Base-by-base conservation (phyloP, 2,329 filamentous ascomycete species). In the Calonectria leucothoes region DNA sequence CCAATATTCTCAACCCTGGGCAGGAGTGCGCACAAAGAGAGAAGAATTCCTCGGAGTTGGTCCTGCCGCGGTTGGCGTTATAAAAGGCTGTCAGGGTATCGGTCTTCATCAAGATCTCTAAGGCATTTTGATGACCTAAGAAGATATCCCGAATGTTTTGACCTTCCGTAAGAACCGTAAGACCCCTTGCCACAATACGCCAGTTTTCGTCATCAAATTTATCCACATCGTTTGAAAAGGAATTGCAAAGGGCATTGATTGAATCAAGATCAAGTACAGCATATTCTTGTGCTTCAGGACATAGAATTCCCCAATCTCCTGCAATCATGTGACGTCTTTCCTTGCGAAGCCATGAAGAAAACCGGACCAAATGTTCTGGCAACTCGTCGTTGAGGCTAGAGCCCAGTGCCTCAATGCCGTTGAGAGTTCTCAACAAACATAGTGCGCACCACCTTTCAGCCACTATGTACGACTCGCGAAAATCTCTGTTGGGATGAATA, bases 1-100 rank as follows among this genome's bases (percentile, higher is more conserved):
- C 81, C 2, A 83, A 76, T 25, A 82, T 68, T 17, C 68, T 73
- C 14, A 82, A 70, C 14, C 71, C 69, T 0, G 79, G 79, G 10
- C 76, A 66, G 2, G 35, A 49, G n/a, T 74, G 72, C 4, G 51
- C 64, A 6, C 68, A 65, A 37, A 59, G 59, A 6, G 66, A 52
- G 37, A 73, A 55, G 37, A 73, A 64, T 42, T 57, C 42, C 25
- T 66, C 69, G 45, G 61, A 49, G 11, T 52, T 37, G 6, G 57
- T 55, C 10, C 23, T 5, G 69, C 45, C 10, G 61, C 14, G 2
- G 6, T 7, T 15, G 10, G 20, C 5, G 23, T 52, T 52, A 27
- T 52, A 52, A 8, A 52, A 15, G 4, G 6, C 25, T 2, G 25
- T 31, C 25, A 52, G 6, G 11, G 12, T 49, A 12, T 74, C 61